These are phyloP conservation scores for Camptophora hylomeconis DNA, from an alignment of 2,329 filamentous ascomycete species.

Conservation along the genomic window DNA sequence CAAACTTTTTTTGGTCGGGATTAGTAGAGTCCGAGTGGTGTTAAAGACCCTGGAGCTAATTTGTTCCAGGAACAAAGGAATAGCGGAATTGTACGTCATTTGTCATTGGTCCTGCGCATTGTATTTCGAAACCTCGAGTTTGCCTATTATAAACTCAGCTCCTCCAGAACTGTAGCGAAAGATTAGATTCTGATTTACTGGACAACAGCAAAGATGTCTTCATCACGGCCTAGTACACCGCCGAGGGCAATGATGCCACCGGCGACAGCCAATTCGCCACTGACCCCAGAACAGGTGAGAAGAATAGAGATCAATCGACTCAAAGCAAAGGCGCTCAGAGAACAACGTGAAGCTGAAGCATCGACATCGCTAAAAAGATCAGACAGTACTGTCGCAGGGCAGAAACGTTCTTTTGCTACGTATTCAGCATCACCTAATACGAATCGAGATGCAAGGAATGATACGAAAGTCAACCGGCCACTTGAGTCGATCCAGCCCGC, in stretches of 20 bases:
- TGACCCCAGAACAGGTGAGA: constrained; percentile 49
- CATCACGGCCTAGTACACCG: constrained; percentile 32
- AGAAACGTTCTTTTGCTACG: constrained; percentile 58
- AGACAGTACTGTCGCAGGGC: constrained; percentile 43
- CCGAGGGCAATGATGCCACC: constrained; percentile 26
- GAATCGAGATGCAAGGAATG: constrained; percentile 53
- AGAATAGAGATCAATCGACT: constrained; percentile 74
- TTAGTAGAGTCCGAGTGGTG: no score
- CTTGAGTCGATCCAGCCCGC: constrained; percentile 54
- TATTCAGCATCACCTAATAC: constrained; percentile 43
- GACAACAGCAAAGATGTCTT: no score
- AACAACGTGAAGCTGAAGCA: constrained; percentile 53
- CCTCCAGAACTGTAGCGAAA: no score
- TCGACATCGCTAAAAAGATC: constrained; percentile 24
- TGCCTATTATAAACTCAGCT: no score
- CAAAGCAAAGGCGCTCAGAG: constrained; percentile 73
- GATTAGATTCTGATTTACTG: no score
- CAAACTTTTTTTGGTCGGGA: no score
- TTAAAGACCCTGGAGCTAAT: no score
- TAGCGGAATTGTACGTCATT: no score
- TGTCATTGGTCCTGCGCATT: no score
- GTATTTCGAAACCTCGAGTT: no score
- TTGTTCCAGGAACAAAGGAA: no score
- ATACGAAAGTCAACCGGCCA: constrained; percentile 22
- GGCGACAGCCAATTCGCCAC: constrained; percentile 29